Percentiles rank a stretch among this genome's conserved stretches.
Conservation (phyloP, 2,329 filamentous ascomycete genomes). For the Chlorencoelia australis region DNA sequence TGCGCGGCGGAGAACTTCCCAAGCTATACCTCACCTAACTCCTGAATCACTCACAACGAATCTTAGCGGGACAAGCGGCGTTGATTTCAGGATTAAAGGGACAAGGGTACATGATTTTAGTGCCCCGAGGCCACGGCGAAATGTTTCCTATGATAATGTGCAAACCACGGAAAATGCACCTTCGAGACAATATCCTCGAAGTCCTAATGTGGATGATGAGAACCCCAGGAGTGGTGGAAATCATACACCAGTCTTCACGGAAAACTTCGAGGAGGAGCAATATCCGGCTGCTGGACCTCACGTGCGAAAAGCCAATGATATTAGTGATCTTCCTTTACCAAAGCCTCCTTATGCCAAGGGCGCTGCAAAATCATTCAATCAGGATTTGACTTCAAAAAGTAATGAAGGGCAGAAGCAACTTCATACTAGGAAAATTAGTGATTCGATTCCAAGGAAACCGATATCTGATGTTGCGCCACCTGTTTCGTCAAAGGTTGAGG, state of each 20-base stretch:
- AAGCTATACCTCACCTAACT: constrained; percentile 21
- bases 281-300: constrained; percentile 27
- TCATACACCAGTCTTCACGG: constrained; percentile 44
- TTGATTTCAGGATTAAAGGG: constrained; percentile 55
- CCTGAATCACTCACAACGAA: constrained; percentile 18
- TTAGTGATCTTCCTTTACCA: constrained; percentile 24
- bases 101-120: constrained; percentile 58
- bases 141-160: constrained; percentile 26
- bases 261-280: constrained; percentile 43
- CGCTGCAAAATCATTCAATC: constrained; percentile 14
- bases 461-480: constrained; percentile 17
- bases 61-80: constrained; percentile 30
- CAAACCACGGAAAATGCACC: constrained; percentile 5
- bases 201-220: constrained; percentile 14
- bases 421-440: constrained; percentile 6
- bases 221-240: constrained; percentile 27
- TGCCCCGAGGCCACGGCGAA: constrained; percentile 42
- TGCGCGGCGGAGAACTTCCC: constrained; percentile 25
- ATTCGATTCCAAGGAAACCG: constrained; percentile 12
- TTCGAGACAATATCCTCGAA: constrained; percentile 18
- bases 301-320: constrained; percentile 26
- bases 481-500: constrained; percentile 17
- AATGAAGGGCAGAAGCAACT: constrained; percentile 19
- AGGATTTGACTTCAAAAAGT: constrained; percentile 10
- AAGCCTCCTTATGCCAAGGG: constrained; percentile 23